Evolutionary conservation across 805 yeast species (phyloP).

Genomic region (Lipomyces chichibuensis): DNA sequence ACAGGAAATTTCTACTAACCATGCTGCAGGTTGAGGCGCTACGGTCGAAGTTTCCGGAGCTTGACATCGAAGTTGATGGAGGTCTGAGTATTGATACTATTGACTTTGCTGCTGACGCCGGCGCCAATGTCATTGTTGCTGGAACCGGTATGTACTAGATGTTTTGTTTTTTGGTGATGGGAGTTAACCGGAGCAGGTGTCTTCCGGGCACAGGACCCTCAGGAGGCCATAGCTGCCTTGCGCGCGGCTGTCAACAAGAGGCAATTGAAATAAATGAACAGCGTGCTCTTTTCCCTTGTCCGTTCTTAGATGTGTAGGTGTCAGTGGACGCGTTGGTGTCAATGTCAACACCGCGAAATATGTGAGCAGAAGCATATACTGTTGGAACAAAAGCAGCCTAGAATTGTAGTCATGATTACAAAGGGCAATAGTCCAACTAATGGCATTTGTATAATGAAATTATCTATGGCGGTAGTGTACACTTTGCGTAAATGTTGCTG

Average conservation of each 20-base stretch:
- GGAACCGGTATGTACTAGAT: conserved; percentile 53
- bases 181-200: conserved; percentile 56
- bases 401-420: too few species aligned
- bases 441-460: too few species aligned
- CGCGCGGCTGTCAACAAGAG: conserved; percentile 58
- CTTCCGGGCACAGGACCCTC: conserved; percentile 81
- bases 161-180: background rate
- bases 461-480: too few species aligned
- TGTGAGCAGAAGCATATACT: too few species aligned
- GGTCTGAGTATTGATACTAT: conserved; percentile 88
- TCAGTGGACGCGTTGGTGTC: too few species aligned
- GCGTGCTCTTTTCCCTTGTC: background rate
- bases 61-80: conserved; percentile 95
- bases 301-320: background rate
- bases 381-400: too few species aligned
- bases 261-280: conserved; percentile 16
- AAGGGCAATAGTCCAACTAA: too few species aligned
- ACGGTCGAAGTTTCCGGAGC: conserved; percentile 70
- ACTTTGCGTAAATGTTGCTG: too few species aligned
- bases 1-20: background rate
- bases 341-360: too few species aligned
- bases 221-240: conserved; percentile 69
- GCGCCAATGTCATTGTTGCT: conserved; percentile 97
- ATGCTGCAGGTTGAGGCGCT: conserved; percentile 55
- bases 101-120: conserved; percentile 88